Base-by-base conservation (phyloP, 208 protist genomes). In the Angomonas deanei region DNA sequence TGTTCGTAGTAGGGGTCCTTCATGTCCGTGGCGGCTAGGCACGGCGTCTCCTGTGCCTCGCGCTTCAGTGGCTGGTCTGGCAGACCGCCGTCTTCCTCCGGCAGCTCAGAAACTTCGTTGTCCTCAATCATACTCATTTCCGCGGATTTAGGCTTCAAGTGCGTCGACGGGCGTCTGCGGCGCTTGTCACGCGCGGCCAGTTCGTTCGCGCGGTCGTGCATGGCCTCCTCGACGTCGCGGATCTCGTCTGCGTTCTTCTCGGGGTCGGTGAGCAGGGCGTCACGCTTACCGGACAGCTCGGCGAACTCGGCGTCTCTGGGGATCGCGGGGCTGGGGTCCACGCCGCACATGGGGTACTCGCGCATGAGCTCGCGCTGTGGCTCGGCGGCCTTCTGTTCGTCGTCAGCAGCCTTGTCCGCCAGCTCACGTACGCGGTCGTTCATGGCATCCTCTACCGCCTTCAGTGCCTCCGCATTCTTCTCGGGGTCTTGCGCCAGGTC, bases 1-100 rank as follows among this genome's bases (percentile, higher is more conserved):
- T 83, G 72, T 47, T 78, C 63, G 63, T 77, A 86, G 61, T 82
- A 81, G 13, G 69, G 47, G 58, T 80, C n/a, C n/a, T n/a, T n/a
- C n/a, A n/a, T n/a, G n/a, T n/a, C n/a, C 74, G 59, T 49, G 67
- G 47, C 19, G 32, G 50, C 60, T 36, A 39, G 59, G 47, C n/a
- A 38, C 42, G 17, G 70, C 55, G 6, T 66, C 64, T 30, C 23
- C 57, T 17, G 31, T 63, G 5, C 66, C 53, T 68, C 49, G 13
- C 27, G n/a, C 33, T 72, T 64, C n/a, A n/a, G 32, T 27, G 73
- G 33, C 54, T 78, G 67, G 68, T 11, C 73, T 67, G 15, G 23
- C 36, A 23, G 24, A 53, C 61, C 74, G n/a, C n/a, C n/a, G n/a
- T n/a, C n/a, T n/a, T n/a, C n/a, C n/a, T n/a, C n/a, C n/a, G n/a